A percentile compares a stretch with the other conserved stretches of the same genome.
Evolutionary conservation across 1,139 yeast species (phyloP).

Genomic region (Blastobotrys arbuscula): DNA sequence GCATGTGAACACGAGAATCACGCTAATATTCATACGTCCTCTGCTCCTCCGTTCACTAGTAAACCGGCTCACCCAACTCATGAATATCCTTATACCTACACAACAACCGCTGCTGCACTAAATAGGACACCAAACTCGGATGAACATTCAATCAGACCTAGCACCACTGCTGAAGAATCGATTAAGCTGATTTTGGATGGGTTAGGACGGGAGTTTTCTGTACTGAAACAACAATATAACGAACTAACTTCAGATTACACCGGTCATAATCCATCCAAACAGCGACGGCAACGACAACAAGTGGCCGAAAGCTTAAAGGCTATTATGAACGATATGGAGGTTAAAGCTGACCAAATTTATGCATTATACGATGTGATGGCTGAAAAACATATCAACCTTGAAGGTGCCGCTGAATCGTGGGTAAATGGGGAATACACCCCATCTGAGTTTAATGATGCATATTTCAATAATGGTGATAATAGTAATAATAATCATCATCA

Average conservation of each 20-base stretch:
- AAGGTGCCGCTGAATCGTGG: neutral
- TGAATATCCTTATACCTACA: neutral
- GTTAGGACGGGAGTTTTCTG: conserved; percentile 26
- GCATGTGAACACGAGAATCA: neutral
- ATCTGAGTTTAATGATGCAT: neutral
- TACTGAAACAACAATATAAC: conserved; percentile 22
- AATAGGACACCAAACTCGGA: conserved; percentile 18
- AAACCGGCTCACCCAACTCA: neutral
- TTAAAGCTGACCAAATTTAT: conserved; percentile 33
- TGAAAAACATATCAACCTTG: conserved; percentile 20
- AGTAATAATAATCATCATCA: neutral
- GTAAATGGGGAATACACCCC: conserved; percentile 6
- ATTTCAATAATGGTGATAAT: neutral
- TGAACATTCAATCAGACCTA: conserved; percentile 30
- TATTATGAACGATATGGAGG: conserved; percentile 28
- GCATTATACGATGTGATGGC: conserved; percentile 30
- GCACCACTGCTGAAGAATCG: conserved; percentile 30
- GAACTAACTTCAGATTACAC: conserved; percentile 26
- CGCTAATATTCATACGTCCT: neutral
- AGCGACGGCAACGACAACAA: conserved; percentile 24
- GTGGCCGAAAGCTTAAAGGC: conserved; percentile 24
- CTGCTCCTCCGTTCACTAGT: neutral
- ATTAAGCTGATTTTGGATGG: conserved; percentile 24
- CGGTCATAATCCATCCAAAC: conserved; percentile 27
- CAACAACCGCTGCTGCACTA: neutral